Evolutionary conservation across 2,329 filamentous ascomycete genomes (phyloP).

Genomic region (Microdochium bolleyi): DNA sequence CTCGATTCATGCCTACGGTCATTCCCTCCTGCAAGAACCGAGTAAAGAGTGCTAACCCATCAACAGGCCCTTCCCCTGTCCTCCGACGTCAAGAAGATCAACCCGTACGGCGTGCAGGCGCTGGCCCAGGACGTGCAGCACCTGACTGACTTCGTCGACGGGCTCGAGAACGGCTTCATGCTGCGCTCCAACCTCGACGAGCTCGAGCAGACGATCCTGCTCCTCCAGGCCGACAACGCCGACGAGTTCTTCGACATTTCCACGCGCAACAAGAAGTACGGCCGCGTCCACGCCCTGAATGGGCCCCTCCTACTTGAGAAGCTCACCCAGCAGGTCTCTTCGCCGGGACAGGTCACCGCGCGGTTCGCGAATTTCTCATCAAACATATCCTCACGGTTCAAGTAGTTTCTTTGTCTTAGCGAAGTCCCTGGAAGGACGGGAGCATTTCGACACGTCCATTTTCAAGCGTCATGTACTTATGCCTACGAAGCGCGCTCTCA

Average conservation of each 20-base stretch:
- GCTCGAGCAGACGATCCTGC: constrained; percentile 81
- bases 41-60: constrained; percentile 9
- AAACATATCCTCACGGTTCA: constrained; percentile 64
- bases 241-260: constrained; percentile 95
- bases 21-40: constrained; percentile 9
- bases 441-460: constrained; percentile 1
- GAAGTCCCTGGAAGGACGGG: too few species aligned
- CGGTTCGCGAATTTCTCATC: constrained; percentile 66
- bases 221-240: constrained; percentile 83
- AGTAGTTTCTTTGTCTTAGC: constrained; percentile 18
- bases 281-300: constrained; percentile 84
- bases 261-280: constrained; percentile 86
- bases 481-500: not conserved
- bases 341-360: constrained; percentile 51
- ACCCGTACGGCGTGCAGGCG: constrained; percentile 73
- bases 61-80: constrained; percentile 67
- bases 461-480: not conserved
- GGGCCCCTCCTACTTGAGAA: constrained; percentile 89
- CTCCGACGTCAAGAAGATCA: constrained; percentile 74
- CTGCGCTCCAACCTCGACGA: constrained; percentile 86
- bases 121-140: constrained; percentile 79
- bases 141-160: constrained; percentile 77
- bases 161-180: constrained; percentile 77
- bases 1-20: not conserved
- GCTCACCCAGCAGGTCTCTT: constrained; percentile 59